Evolutionary conservation across 2,329 filamentous ascomycete species (phyloP).

Genomic region (Fusarium sp.): DNA sequence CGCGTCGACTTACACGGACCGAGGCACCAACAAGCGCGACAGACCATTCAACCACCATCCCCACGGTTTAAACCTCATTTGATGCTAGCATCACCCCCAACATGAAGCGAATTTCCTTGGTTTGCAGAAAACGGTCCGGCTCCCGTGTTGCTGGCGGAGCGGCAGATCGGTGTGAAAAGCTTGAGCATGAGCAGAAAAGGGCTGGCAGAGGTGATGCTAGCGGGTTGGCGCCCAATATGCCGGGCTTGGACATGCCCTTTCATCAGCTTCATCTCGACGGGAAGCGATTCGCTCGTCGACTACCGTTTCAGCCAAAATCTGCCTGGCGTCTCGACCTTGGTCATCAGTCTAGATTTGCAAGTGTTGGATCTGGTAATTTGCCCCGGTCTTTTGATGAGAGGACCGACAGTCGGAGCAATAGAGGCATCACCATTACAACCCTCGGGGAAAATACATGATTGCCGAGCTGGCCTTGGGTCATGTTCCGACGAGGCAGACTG

Average conservation of each 20-base stretch:
- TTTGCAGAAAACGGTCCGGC: slow-evolving; percentile 8
- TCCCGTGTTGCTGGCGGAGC: slow-evolving; percentile 32
- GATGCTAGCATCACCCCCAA: slow-evolving; percentile 8
- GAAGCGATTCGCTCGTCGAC: not conserved
- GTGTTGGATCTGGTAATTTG: slow-evolving; percentile 11
- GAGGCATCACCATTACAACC: slow-evolving; percentile 12
- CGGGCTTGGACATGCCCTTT: slow-evolving; percentile 2
- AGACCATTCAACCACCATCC: slow-evolving; percentile 1
- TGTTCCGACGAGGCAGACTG: not conserved
- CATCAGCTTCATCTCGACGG: slow-evolving; percentile 7
- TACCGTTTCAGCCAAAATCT: slow-evolving; percentile 10
- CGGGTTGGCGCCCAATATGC: slow-evolving; percentile 2
- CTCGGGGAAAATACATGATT: not conserved
- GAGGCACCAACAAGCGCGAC: slow-evolving; percentile 1
- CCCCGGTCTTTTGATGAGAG: slow-evolving; percentile 10
- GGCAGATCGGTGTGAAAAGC: slow-evolving; percentile 11
- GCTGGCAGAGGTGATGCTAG: slow-evolving; percentile 11
- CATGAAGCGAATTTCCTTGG: slow-evolving; percentile 6
- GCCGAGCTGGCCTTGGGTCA: not conserved
- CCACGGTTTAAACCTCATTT: slow-evolving; percentile 13
- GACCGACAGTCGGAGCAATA: not conserved
- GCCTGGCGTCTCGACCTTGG: not conserved
- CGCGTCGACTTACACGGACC: slow-evolving; percentile 4
- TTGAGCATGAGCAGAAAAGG: not conserved
- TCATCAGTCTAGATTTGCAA: not conserved